Conservation (phyloP, 371 early-diverging fungal species). For the Mucor racemosus region DNA sequence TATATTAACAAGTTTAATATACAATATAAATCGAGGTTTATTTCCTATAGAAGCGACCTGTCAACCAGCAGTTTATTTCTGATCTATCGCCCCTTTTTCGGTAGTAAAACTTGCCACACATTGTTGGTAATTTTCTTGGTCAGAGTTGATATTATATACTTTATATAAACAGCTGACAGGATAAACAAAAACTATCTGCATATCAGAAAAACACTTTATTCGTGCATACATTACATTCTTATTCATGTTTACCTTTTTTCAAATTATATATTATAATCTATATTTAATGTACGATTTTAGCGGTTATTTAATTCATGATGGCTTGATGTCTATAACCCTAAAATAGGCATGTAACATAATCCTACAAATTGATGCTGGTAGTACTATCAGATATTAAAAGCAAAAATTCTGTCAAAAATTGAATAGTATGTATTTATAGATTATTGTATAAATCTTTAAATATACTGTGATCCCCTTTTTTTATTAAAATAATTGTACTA, state of each 20-base stretch:
- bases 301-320: background rate
- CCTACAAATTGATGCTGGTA: background rate
- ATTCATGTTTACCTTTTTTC: too few species aligned
- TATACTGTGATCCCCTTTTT: background rate
- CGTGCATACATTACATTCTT: too few species aligned
- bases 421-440: background rate
- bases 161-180: background rate
- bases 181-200: background rate
- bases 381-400: background rate
- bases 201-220: background rate
- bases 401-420: conserved; percentile 1
- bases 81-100: background rate
- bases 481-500: background rate
- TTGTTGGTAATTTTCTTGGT: background rate
- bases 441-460: background rate
- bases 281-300: background rate
- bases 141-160: background rate
- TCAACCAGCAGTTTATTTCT: conserved; percentile 11
- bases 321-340: background rate
- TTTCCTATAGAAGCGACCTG: conserved; percentile 17
- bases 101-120: background rate
- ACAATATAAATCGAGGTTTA: conserved; percentile 6
- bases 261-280: background rate
- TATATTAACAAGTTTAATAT: background rate
- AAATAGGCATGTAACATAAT: conserved; percentile 5